Evolutionary conservation across 352 stramenopile species (phyloP).

Genomic region (Phytophthora ramorum): DNA sequence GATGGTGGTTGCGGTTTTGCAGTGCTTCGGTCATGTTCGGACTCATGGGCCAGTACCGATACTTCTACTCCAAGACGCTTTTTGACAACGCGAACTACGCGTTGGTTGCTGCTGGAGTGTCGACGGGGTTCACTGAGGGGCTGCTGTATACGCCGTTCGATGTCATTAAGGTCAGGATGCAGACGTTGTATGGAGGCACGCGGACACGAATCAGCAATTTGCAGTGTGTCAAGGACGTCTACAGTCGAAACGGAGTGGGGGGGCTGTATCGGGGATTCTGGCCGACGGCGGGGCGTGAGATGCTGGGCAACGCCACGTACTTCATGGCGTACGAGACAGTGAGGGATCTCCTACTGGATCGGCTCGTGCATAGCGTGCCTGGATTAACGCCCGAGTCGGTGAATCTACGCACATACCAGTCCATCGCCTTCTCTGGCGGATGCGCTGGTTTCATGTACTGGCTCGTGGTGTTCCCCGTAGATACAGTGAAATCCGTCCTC

Average conservation of each 20-base stretch:
- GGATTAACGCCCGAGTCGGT: constrained; percentile 58
- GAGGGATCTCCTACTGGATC: constrained; percentile 71
- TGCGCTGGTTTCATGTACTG: constrained; percentile 89
- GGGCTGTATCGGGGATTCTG: constrained; percentile 82
- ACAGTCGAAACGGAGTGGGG: constrained; percentile 58
- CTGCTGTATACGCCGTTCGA: constrained; percentile 80
- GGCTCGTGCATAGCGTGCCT: constrained; percentile 50
- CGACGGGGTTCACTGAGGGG: constrained; percentile 67
- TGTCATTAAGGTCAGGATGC: constrained; percentile 80
- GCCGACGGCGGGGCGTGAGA: constrained; percentile 73
- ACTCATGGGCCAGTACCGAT: constrained; percentile 78
- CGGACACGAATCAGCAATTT: constrained; percentile 74
- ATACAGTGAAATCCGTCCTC: constrained; percentile 88
- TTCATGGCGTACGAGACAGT: constrained; percentile 84
- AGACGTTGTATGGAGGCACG: constrained; percentile 65
- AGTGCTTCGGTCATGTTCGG: constrained; percentile 75
- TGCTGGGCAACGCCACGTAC: constrained; percentile 87
- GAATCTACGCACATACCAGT: constrained; percentile 75
- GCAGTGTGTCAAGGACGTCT: constrained; percentile 75
- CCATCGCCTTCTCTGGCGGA: constrained; percentile 72
- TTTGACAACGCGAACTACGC: constrained; percentile 62
- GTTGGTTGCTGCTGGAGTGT: constrained; percentile 60
- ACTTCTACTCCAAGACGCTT: constrained; percentile 71
- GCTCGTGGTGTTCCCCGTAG: constrained; percentile 80
- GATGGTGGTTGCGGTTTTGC: constrained; percentile 7